Evolutionary conservation across 192 early-diverging fungal genomes (phyloP).

Genomic region (Hyaloraphidium curvatum): DNA sequence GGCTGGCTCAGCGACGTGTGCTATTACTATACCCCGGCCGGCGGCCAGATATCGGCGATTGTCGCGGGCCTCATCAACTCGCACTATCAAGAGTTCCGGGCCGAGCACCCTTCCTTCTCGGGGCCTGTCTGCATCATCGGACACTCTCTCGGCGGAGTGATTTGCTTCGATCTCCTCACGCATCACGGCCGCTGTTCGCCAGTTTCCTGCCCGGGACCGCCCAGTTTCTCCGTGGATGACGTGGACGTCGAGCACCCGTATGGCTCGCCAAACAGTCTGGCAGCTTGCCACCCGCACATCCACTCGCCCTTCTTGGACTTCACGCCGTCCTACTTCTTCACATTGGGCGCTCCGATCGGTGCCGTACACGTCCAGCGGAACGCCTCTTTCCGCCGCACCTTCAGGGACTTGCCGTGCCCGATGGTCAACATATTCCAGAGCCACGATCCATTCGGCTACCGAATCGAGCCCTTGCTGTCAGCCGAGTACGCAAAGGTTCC

Average conservation of each 20-base stretch:
- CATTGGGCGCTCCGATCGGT: constrained; percentile 20
- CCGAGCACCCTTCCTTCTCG: constrained; percentile 33
- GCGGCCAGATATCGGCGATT: constrained; percentile 25
- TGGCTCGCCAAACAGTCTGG: too few relatives aligned
- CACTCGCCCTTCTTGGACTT: too few relatives aligned
- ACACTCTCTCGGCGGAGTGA: constrained; percentile 47
- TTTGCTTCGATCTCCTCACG: constrained; percentile 45
- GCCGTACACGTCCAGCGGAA: constrained; percentile 44
- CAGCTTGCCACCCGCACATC: too few relatives aligned
- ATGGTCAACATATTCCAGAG: constrained; percentile 59
- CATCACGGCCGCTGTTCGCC: too few relatives aligned
- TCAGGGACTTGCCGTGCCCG: constrained; percentile 26
- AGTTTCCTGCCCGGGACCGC: too few relatives aligned
- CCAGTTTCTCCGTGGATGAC: too few relatives aligned
- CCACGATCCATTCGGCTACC: constrained; percentile 53
- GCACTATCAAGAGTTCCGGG: constrained; percentile 30
- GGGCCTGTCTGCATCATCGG: constrained; percentile 39
- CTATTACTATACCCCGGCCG: constrained; percentile 26
- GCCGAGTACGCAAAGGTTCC: constrained; percentile 24
- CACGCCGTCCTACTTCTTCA: constrained; percentile 14
- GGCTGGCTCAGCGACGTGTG: constrained; percentile 21
- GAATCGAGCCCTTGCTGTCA: constrained; percentile 43
- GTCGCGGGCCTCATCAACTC: constrained; percentile 32
- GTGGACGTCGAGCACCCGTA: constrained; percentile 14
- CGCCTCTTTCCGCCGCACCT: constrained; percentile 24